A percentile compares a stretch with the other conserved stretches of the same genome.
phyloP scores from a whole-genome alignment of 1,284 basidiomycete species.

The Volvariella volvacea region DNA sequence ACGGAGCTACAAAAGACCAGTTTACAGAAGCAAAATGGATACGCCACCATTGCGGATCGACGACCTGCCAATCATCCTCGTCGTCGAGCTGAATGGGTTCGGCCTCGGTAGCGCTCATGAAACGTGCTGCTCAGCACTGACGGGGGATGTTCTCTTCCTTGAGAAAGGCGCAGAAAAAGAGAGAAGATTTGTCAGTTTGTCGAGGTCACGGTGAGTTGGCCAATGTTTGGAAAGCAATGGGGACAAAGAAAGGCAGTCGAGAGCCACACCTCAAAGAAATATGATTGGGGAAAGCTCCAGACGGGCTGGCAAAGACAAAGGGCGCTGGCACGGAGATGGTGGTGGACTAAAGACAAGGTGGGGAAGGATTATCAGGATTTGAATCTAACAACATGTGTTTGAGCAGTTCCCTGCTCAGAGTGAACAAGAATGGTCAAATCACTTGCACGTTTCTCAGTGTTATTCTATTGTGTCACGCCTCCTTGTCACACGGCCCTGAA shows the following conservation, averaged over 20 bases:
- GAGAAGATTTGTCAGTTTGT: not conserved
- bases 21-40: conserved; percentile 24
- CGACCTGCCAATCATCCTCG: conserved; percentile 29
- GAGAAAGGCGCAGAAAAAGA: not conserved
- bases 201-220: too few species aligned
- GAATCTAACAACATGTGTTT: conserved; percentile 26
- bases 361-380: conserved; percentile 14
- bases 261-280: too few species aligned
- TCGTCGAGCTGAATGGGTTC: conserved; percentile 16
- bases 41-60: conserved; percentile 25
- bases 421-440: conserved; percentile 18
- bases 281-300: too few species aligned
- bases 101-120: conserved; percentile 18
- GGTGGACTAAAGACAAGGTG: conserved; percentile 11
- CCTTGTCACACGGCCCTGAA: too few species aligned
- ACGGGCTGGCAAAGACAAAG: too few species aligned
- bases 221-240: too few species aligned
- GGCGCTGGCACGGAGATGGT: conserved; percentile 6
- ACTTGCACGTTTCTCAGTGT: conserved; percentile 18
- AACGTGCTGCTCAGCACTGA: conserved; percentile 11
- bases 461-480: too few species aligned
- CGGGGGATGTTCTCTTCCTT: too few species aligned
- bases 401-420: conserved; percentile 11
- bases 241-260: not conserved
- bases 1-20: conserved; percentile 21